These are phyloP conservation scores for Lepidium sativum DNA, from an alignment of 345 rosid genomes.

Conservation along the genomic window DNA sequence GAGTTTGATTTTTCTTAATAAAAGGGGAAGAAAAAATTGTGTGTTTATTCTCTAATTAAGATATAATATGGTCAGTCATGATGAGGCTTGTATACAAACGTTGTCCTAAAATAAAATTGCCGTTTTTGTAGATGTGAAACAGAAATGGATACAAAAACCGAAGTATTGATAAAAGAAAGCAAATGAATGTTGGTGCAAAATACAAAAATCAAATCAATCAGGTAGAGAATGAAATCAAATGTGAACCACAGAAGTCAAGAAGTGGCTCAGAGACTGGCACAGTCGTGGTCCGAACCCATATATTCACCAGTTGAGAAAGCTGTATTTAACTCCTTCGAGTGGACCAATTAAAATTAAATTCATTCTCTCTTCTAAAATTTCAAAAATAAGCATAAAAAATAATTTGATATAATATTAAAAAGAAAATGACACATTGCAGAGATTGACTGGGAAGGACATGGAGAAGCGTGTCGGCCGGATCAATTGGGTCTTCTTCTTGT, in stretches of 20 bases:
- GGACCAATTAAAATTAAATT: constrained; percentile 5
- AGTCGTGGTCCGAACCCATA: constrained; percentile 26
- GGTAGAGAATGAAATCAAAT: constrained; percentile 13
- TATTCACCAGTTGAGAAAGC: constrained; percentile 23
- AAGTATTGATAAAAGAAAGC: neutral
- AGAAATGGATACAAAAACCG: neutral
- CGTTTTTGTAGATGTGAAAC: neutral
- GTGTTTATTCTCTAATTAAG: too few relatives aligned
- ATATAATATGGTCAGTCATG: too few relatives aligned
- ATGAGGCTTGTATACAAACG: neutral
- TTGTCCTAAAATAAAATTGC: neutral
- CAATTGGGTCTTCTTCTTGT: constrained; percentile 18
- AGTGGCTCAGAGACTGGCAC: constrained; percentile 19
- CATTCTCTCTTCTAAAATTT: neutral
- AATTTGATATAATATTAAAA: neutral
- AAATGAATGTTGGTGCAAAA: neutral
- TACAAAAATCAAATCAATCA: constrained; percentile 17
- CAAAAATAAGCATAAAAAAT: neutral
- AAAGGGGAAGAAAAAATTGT: too few relatives aligned
- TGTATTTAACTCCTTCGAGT: constrained; percentile 2
- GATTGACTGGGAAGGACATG: constrained; percentile 21
- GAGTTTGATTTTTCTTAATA: too few relatives aligned
- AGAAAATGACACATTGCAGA: neutral
- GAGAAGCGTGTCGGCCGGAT: constrained; percentile 53
- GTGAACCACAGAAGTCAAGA: constrained; percentile 17